Conservation (phyloP, 169 alveolate genomes). For the Ophryocystis elektroscirrha region DNA sequence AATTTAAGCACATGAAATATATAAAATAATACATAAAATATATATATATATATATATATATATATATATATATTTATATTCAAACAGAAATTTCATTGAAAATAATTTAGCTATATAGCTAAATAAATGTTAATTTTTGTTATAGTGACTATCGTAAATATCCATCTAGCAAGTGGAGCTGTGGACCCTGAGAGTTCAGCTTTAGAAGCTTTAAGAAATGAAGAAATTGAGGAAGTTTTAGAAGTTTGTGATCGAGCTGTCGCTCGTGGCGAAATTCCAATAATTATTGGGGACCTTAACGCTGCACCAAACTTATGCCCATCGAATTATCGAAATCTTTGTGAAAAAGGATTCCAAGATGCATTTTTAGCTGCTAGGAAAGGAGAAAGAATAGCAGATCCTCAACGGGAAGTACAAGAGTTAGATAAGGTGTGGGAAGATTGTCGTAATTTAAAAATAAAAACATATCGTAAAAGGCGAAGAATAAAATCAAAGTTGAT, state of each 20-base stretch:
- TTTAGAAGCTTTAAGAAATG: slow-evolving; percentile 47
- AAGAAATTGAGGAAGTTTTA: slow-evolving; percentile 51
- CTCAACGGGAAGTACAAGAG: too few relatives aligned
- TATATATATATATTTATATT: neutral
- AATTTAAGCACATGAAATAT: neutral
- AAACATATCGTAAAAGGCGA: too few relatives aligned
- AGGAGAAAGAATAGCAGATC: slow-evolving; percentile 8
- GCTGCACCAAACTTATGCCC: slow-evolving; percentile 64
- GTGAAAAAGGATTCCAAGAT: slow-evolving; percentile 59
- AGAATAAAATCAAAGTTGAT: too few relatives aligned
- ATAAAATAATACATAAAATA: too few relatives aligned
- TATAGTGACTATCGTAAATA: slow-evolving; percentile 42
- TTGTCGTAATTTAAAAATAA: too few relatives aligned
- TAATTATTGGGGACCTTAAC: slow-evolving; percentile 58
- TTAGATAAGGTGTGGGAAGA: too few relatives aligned
- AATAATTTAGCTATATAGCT: neutral
- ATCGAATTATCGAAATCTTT: slow-evolving; percentile 47
- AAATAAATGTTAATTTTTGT: neutral
- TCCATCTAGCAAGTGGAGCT: slow-evolving; percentile 65
- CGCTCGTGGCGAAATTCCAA: slow-evolving; percentile 47
- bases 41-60: neutral
- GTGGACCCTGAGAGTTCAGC: slow-evolving; percentile 54
- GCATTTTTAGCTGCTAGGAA: slow-evolving; percentile 39
- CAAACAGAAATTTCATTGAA: neutral
- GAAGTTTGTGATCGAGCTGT: slow-evolving; percentile 44